These are phyloP conservation scores for Backusella psychrophila DNA, from an alignment of 192 early-diverging fungal genomes.

Conservation along the genomic window DNA sequence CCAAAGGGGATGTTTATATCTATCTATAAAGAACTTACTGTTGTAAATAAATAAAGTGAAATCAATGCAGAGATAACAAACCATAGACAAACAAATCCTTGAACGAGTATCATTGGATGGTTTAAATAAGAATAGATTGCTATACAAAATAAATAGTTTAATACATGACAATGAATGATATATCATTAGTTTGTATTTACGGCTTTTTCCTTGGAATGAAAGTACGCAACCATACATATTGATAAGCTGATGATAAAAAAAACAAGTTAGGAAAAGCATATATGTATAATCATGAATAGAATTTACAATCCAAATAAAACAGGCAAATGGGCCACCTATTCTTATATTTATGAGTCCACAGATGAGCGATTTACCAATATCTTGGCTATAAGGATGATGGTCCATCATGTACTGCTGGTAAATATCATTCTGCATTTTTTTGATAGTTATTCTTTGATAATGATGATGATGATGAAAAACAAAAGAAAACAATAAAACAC, in stretches of 20 bases:
- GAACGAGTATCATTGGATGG: conserved; percentile 19
- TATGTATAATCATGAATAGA: background rate
- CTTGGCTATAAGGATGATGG: background rate
- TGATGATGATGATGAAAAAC: background rate
- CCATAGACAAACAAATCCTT: conserved; percentile 22
- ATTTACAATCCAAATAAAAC: conserved; percentile 4
- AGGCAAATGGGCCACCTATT: background rate
- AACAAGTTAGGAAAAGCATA: background rate
- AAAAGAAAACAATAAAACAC: background rate
- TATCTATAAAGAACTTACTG: conserved; percentile 9
- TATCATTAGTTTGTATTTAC: background rate
- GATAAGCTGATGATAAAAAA: background rate
- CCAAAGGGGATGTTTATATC: background rate
- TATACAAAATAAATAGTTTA: background rate
- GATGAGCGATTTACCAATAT: background rate
- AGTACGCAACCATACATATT: conserved; percentile 2
- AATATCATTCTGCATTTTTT: background rate
- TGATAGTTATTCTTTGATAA: background rate
- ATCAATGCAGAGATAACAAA: conserved; percentile 23
- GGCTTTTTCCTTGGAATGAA: background rate
- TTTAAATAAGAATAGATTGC: conserved; percentile 37
- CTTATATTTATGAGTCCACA: background rate
- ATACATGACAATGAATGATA: background rate
- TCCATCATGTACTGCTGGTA: background rate
- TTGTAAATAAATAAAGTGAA: conserved; percentile 17